Evolutionary conservation across 202 grass and related monocot genomes (phyloP).

Genomic region (Eragrostis tef): DNA sequence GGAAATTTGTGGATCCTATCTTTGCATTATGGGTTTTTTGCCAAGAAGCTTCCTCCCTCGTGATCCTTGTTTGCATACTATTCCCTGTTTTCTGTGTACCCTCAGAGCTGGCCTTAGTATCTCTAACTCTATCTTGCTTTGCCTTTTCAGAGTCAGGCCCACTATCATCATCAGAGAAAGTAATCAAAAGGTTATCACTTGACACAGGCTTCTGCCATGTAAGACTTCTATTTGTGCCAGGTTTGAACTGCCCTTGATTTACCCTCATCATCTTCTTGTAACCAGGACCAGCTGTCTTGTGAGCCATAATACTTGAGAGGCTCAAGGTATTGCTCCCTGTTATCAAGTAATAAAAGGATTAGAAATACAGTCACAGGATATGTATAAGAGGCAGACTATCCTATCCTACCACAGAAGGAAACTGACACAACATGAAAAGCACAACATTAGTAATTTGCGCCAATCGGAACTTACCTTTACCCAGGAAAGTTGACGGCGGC

Average conservation of each 20-base stretch:
- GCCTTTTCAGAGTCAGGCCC: conserved; percentile 65
- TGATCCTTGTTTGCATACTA: conserved; percentile 43
- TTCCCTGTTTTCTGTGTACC: conserved; percentile 49
- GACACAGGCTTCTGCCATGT: conserved; percentile 75
- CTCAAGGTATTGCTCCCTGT: conserved; percentile 56
- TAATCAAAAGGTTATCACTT: conserved; percentile 84
- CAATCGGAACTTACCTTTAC: conserved; percentile 39
- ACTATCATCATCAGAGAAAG: conserved; percentile 93
- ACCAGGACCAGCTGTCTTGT: conserved; percentile 50
- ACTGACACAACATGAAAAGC: neutral
- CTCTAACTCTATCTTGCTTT: conserved; percentile 40
- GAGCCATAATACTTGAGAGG: conserved; percentile 45
- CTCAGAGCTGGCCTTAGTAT: conserved; percentile 47
- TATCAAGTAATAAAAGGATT: conserved; percentile 37
- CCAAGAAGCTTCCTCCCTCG: conserved; percentile 41
- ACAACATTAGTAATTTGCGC: neutral
- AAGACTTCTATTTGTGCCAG: conserved; percentile 67
- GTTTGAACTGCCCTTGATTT: conserved; percentile 70
- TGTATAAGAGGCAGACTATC: conserved; percentile 22
- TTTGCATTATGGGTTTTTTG: conserved; percentile 50
- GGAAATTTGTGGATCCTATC: conserved; percentile 46
- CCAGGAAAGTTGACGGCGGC: conserved; percentile 12
- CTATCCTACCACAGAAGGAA: conserved; percentile 20
- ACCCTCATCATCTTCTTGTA: conserved; percentile 61
- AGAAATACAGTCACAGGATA: conserved; percentile 13